These are phyloP conservation scores for Saraca asoca DNA, from an alignment of 331 rosid species.

Conservation along the genomic window DNA sequence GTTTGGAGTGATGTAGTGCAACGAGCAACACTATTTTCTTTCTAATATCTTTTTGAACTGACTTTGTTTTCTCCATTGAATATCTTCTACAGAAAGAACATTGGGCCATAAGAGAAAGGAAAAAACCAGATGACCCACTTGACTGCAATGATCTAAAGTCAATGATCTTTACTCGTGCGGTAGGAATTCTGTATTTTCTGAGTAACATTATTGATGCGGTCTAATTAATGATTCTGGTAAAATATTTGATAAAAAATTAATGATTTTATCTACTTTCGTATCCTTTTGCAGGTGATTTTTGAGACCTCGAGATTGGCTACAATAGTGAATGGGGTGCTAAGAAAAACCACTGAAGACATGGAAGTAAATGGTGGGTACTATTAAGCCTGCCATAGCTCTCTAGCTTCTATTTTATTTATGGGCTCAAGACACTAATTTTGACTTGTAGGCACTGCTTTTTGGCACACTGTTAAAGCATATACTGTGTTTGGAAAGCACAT, in stretches of 20 bases:
- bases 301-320: constrained; percentile 98
- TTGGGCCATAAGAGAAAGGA: constrained; percentile 72
- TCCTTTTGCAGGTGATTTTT: constrained; percentile 70
- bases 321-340: constrained; percentile 88
- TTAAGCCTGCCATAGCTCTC: constrained; percentile 1
- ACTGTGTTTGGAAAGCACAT: background rate
- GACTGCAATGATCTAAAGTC: constrained; percentile 71
- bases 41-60: background rate
- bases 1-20: no score
- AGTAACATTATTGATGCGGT: background rate
- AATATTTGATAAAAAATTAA: constrained; percentile 8
- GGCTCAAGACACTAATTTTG: constrained; percentile 56
- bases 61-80: constrained; percentile 27
- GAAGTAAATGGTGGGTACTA: constrained; percentile 76
- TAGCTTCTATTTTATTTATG: constrained; percentile 41
- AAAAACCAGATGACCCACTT: constrained; percentile 68
- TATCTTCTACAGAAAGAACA: constrained; percentile 70
- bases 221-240: no score
- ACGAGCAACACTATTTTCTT: no score
- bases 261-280: constrained; percentile 6
- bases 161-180: constrained; percentile 94
- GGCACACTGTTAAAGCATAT: constrained; percentile 33
- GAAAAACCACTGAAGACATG: constrained; percentile 92
- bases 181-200: constrained; percentile 35
- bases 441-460: constrained; percentile 37